A percentile compares a stretch with the other conserved stretches of the same genome.
Conservation (phyloP, 2,329 filamentous ascomycete species). For the Paraphoma sp. region DNA sequence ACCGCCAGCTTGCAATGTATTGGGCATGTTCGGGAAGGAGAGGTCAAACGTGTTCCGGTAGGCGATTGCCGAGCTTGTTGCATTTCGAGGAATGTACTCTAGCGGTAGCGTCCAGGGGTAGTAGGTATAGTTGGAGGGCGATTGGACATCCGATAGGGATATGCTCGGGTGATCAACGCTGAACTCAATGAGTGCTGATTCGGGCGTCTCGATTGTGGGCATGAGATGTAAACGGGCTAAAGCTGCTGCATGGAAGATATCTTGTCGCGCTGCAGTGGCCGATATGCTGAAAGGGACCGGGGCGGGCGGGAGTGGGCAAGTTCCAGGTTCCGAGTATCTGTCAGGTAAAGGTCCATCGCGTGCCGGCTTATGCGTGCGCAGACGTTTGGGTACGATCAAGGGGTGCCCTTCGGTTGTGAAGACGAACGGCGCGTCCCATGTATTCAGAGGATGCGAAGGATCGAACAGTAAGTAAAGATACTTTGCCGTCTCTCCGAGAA, state of each 20-base stretch:
- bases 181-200: conserved; percentile 63
- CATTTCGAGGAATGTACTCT: conserved; percentile 75
- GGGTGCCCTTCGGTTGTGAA: conserved; percentile 98
- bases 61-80: conserved; percentile 75
- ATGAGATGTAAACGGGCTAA: conserved; percentile 82
- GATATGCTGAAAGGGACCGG: conserved; percentile 75
- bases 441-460: conserved; percentile 83
- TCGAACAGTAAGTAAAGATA: conserved; percentile 95
- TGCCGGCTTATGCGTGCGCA: conserved; percentile 31
- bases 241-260: conserved; percentile 88
- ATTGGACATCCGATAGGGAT: conserved; percentile 60
- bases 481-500: conserved; percentile 93
- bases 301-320: conserved; percentile 70
- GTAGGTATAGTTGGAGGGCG: conserved; percentile 78
- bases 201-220: conserved; percentile 63
- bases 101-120: conserved; percentile 93
- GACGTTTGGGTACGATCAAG: conserved; percentile 72
- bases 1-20: conserved; percentile 55
- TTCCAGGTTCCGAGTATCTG: conserved; percentile 50
- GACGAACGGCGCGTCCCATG: conserved; percentile 83
- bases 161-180: conserved; percentile 62
- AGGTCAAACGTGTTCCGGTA: conserved; percentile 75
- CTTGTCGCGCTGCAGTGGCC: conserved; percentile 75
- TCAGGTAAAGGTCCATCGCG: conserved; percentile 4
- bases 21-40: conserved; percentile 66